Percentiles rank a stretch among this genome's conserved stretches.
These are phyloP conservation scores for Akanthomyces muscarius DNA, from an alignment of 2,329 filamentous ascomycete species.

Conservation along the genomic window DNA sequence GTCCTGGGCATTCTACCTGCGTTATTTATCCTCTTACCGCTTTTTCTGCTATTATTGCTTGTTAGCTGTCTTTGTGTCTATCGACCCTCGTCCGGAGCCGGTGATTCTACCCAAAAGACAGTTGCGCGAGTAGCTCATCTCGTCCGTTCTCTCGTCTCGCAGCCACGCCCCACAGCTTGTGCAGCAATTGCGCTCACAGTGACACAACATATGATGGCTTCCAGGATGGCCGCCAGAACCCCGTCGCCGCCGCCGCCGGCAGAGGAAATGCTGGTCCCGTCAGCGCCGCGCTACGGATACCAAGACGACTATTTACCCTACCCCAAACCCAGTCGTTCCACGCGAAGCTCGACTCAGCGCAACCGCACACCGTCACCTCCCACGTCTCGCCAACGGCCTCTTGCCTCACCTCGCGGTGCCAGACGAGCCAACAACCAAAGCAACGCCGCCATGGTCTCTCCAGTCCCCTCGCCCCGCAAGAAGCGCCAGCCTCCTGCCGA, in stretches of 20 bases:
- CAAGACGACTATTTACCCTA: constrained; percentile 69
- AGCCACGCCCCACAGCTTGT: not conserved
- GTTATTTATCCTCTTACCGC: constrained; percentile 4
- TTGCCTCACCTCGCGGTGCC: constrained; percentile 31
- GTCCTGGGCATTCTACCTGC: constrained; percentile 4
- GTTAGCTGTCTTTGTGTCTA: not conserved
- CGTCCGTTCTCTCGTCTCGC: not conserved
- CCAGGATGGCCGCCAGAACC: constrained; percentile 36
- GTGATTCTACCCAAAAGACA: not conserved
- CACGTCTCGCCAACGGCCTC: constrained; percentile 31
- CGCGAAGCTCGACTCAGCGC: constrained; percentile 57
- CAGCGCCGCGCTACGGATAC: constrained; percentile 64
- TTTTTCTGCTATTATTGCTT: not conserved
- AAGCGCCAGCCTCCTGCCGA: constrained; percentile 46
- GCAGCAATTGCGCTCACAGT: not conserved
- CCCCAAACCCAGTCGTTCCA: constrained; percentile 56
- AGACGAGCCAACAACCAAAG: constrained; percentile 29
- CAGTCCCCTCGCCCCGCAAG: constrained; percentile 47
- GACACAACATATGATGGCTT: constrained; percentile 30
- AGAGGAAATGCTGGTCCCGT: constrained; percentile 56
- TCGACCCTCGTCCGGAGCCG: not conserved
- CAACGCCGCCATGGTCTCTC: constrained; percentile 36
- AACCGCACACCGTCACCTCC: constrained; percentile 55
- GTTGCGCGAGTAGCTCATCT: constrained; percentile 1
- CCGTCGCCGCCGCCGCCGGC: constrained; percentile 55